phyloP scores from a whole-genome alignment of 2,329 filamentous ascomycete species.

The Teratosphaeria destructans region DNA sequence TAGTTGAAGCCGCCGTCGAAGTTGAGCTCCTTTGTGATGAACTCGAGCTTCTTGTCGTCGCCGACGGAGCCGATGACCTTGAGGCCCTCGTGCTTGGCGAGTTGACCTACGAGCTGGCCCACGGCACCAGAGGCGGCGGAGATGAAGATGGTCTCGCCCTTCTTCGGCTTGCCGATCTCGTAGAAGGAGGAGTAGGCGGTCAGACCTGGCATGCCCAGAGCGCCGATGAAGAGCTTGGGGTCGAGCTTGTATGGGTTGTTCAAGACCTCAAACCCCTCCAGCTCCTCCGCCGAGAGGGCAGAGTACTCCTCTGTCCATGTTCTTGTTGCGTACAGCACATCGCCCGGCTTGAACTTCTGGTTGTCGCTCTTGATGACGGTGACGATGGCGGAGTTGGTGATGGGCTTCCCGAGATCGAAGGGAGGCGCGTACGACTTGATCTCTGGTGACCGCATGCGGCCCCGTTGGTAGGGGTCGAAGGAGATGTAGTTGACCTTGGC shows the following conservation, averaged over 20 bases:
- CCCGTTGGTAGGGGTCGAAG: constrained; percentile 77
- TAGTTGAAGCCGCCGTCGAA: constrained; percentile 79
- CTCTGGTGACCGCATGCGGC: constrained; percentile 58
- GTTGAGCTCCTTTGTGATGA: constrained; percentile 56
- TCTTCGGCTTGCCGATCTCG: constrained; percentile 63
- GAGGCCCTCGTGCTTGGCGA: constrained; percentile 72
- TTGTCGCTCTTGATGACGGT: constrained; percentile 62
- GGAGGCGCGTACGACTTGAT: constrained; percentile 58
- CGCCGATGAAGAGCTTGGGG: constrained; percentile 58
- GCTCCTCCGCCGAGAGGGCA: constrained; percentile 40
- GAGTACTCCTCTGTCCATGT: constrained; percentile 49
- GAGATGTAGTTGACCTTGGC: constrained; percentile 63
- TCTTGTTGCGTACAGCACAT: constrained; percentile 46
- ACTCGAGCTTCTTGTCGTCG: constrained; percentile 68
- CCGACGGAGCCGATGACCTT: constrained; percentile 73
- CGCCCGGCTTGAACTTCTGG: constrained; percentile 53
- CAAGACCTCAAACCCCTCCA: constrained; percentile 39
- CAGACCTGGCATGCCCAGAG: constrained; percentile 68
- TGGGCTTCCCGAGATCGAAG: constrained; percentile 51
- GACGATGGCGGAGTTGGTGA: constrained; percentile 54
- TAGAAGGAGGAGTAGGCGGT: constrained; percentile 67
- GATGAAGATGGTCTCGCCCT: constrained; percentile 73
- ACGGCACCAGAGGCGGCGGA: constrained; percentile 72
- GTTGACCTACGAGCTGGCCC: constrained; percentile 71
- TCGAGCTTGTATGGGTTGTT: constrained; percentile 61